A percentile compares a stretch with the other conserved stretches of the same genome.
Evolutionary conservation across 345 rosid species (phyloP).

Genomic region (Dimocarpus longan): DNA sequence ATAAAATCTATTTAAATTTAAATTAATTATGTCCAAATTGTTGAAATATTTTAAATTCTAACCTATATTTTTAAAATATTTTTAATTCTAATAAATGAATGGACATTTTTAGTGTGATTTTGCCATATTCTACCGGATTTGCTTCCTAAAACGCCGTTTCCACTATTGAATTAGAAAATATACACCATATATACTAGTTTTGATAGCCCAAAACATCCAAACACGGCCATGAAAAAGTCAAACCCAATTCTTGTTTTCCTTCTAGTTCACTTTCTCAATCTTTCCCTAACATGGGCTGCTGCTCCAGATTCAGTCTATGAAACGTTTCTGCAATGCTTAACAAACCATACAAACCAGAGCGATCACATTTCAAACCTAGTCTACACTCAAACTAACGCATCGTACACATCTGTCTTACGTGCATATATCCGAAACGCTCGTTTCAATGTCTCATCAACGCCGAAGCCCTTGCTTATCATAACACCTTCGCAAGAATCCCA

Average conservation of each 20-base stretch:
- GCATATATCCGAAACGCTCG: conserved; percentile 65
- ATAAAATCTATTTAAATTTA: too few species aligned
- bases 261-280: conserved; percentile 13
- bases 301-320: conserved; percentile 31
- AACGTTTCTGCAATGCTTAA: conserved; percentile 46
- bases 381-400: conserved; percentile 32
- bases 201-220: too few species aligned
- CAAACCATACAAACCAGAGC: conserved; percentile 25
- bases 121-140: too few species aligned
- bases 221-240: not conserved
- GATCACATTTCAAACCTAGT: conserved; percentile 35
- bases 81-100: too few species aligned
- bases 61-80: too few species aligned
- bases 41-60: too few species aligned
- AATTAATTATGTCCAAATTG: too few species aligned
- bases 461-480: conserved; percentile 49
- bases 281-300: conserved; percentile 8
- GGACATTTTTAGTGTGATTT: too few species aligned
- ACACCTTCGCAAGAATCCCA: conserved; percentile 53
- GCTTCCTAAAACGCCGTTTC: too few species aligned
- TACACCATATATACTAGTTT: too few species aligned
- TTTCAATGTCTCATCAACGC: conserved; percentile 46
- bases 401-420: conserved; percentile 47
- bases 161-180: too few species aligned
- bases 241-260: conserved; percentile 3